A percentile compares a stretch with the other conserved stretches of the same genome.
phyloP scores from a whole-genome alignment of 169 alveolate genomes.

The Sarcocystis neurona region DNA sequence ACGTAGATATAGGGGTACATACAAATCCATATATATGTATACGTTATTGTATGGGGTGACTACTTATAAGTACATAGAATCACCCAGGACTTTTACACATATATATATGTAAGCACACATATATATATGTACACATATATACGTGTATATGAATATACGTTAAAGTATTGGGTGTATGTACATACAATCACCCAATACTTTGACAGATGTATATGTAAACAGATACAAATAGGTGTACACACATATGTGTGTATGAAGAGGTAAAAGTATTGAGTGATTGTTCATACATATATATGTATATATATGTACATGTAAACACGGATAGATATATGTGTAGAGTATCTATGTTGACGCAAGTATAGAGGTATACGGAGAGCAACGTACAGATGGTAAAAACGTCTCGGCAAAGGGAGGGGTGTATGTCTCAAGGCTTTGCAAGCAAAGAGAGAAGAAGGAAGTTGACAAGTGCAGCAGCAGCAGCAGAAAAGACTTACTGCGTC shows the following conservation, averaged over 20 bases:
- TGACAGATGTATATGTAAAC: background rate
- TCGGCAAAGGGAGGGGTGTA: no score
- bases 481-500: slow-evolving; percentile 13
- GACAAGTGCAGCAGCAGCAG: background rate
- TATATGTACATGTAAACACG: no score
- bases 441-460: no score
- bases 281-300: background rate
- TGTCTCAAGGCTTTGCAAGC: no score
- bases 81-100: background rate
- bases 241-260: background rate
- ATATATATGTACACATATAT: background rate
- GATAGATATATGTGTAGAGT: no score
- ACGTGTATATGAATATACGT: background rate
- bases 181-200: background rate
- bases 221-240: background rate
- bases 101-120: background rate
- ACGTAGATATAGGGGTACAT: background rate
- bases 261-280: background rate
- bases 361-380: no score
- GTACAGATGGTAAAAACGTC: no score
- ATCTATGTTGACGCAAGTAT: no score
- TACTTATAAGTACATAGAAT: no score
- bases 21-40: background rate
- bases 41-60: background rate
- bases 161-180: no score